Evolutionary conservation across 768 basidiomycete species (phyloP).

Genomic region (Pisolithus microcarpus): DNA sequence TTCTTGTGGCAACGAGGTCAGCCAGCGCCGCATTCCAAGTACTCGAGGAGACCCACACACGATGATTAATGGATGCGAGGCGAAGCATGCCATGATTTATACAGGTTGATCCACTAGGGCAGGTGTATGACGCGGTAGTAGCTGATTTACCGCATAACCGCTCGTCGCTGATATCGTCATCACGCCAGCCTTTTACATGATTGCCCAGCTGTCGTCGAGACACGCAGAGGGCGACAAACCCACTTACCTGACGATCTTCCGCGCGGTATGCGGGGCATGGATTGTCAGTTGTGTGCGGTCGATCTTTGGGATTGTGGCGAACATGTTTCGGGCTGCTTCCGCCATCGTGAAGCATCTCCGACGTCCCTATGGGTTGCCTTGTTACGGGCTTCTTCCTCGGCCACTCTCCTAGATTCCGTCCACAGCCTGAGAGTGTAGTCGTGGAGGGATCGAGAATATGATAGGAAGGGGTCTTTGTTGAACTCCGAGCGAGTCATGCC

Average conservation of each 20-base stretch:
- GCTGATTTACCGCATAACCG: neutral
- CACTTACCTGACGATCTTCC: neutral
- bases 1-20: neutral
- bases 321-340: constrained; percentile 13
- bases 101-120: neutral
- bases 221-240: too few relatives aligned
- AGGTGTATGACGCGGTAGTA: neutral
- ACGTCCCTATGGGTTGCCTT: constrained; percentile 17
- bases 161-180: neutral
- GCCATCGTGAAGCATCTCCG: constrained; percentile 21
- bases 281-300: constrained; percentile 1
- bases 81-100: neutral
- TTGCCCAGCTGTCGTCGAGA: neutral
- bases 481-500: neutral
- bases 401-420: constrained; percentile 55
- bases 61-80: neutral
- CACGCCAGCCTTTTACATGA: neutral
- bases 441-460: constrained; percentile 59
- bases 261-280: neutral
- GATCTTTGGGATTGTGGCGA: constrained; percentile 5
- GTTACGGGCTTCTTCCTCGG: constrained; percentile 42
- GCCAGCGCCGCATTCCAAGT: neutral
- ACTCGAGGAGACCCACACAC: neutral
- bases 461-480: constrained; percentile 33
- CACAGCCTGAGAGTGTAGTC: constrained; percentile 61